Evolutionary conservation across 192 early-diverging fungal genomes (phyloP), one percentile per base, ranked within the genome.

Genomic region (Umbelopsis sp.): DNA sequence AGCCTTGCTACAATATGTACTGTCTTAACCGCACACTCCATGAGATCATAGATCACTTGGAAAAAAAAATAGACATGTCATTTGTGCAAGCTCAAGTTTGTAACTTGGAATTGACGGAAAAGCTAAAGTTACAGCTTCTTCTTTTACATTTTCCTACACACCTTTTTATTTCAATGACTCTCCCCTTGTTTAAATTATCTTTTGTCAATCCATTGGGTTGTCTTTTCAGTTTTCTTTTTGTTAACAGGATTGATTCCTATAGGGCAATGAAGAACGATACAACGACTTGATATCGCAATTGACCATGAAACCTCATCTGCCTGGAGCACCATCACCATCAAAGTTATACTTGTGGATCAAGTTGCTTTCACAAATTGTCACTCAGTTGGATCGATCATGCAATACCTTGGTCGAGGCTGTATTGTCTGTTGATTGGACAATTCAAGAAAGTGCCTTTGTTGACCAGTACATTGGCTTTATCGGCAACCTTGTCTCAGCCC

Each of bases 401-500:
- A 41, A 71, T 16, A 45, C 58, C 0, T 53, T 93, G 49, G 86
- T 94, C 23, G 80, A 87, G 13, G 84, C 90, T 53, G 79, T 90
- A 37, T 68, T 93, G 5, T 66, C 73, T 30, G 49, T 92, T 18
- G 80, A 91, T 64, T 91, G 92, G 89, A 70, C 76, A 22, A 68
- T 70, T 13, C 78, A 82, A 30, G 79, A 82, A 13, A 79, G 82
- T 22, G 66, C 70, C 11, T 84, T 91, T 69, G 82, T 91, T 3
- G 73, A 79, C 23, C 69, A 78, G n/a, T 94, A 87, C 67, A 73
- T 82, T 21, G 80, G 81, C 8, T 86, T 92, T 41, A 48, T 94
- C 47, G 87, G 90, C 30, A 91, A 92, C 64, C 78, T 94, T 27
- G 92, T 93, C 2, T 89, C 88, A 16, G 92, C 90, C 1, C 91